Evolutionary conservation across 2,329 filamentous ascomycete species (phyloP), one percentile per base, ranked within the genome.

Genomic region (Paracorniculantispora psalliotae): DNA sequence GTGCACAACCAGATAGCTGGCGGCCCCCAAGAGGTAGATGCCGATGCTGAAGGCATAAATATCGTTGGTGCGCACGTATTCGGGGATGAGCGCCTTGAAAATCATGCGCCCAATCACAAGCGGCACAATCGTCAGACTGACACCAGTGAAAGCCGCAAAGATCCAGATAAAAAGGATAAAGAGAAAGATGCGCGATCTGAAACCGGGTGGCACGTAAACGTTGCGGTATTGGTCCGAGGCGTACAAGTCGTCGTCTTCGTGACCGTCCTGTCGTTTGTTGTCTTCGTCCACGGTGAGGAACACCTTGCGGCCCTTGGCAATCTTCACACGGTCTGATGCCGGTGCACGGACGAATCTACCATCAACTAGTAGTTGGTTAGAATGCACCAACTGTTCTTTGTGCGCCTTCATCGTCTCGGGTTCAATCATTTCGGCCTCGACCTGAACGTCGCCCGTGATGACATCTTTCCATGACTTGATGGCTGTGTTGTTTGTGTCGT

Each of bases 41-140:
- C 94, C 94, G 30, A 94, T 86, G 55, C 91, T 96, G 71, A 97
- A 96, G 13, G 94, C 93, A 67, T 99, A 97, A 26, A 99, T 89
- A 71, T 99, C 94, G 72, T 97, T 99, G 69, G 93, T 89, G 43
- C 84, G 84, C 50, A 90, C 82, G 62, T 89, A 81, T 0, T 79
- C 75, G 4, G 91, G 90, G 44, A 96, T 84, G 35, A 92, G 75
- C 28, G 81, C 76, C 49, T 86, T 85, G 69, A 97, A 90, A 62
- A 97, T 80, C 59, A 80, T 81, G 28, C 94, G 88, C 2, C 94
- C 94, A 68, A 96, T 85, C 7, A 96, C 79, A 4, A 99, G 81
- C 0, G 94, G 96, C 0, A 96, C 76, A 62, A 99, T 88, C 1
- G 94, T 97, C 62, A 90, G 84, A 63, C 88, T 84, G 60, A 97